These are phyloP conservation scores for Coniella lustricola DNA, from an alignment of 2,329 filamentous ascomycete species.

Conservation along the genomic window DNA sequence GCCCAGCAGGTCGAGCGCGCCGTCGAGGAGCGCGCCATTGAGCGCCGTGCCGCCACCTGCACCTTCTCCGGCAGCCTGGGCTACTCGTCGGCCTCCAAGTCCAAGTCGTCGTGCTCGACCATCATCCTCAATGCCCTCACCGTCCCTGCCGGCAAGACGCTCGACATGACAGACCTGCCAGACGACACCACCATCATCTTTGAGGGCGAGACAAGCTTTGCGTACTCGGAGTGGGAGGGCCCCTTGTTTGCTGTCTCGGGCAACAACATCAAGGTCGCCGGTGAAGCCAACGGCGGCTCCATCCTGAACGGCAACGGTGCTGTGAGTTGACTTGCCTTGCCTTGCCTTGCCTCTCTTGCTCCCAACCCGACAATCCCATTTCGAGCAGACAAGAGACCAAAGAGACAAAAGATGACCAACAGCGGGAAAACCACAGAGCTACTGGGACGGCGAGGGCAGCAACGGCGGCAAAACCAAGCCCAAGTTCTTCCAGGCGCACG, in stretches of 20 bases:
- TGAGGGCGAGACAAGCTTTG: slow-evolving; percentile 13
- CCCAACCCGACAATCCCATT: too few relatives aligned
- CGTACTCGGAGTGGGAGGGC: slow-evolving; percentile 57
- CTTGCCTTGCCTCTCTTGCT: too few relatives aligned
- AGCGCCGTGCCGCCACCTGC: slow-evolving; percentile 29
- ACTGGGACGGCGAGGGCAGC: slow-evolving; percentile 28
- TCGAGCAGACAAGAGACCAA: neutral
- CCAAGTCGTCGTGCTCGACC: slow-evolving; percentile 33
- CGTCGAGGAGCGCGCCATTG: slow-evolving; percentile 5
- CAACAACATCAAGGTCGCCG: slow-evolving; percentile 16
- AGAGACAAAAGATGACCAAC: neutral
- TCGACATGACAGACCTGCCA: slow-evolving; percentile 28
- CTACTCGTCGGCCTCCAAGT: slow-evolving; percentile 33
- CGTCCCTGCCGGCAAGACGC: slow-evolving; percentile 29
- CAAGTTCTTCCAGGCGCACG: slow-evolving; percentile 43
- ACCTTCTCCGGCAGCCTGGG: slow-evolving; percentile 45
- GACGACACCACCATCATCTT: slow-evolving; percentile 30
- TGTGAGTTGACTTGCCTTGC: neutral
- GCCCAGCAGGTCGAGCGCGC: slow-evolving; percentile 4
- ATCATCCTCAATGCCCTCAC: slow-evolving; percentile 31
- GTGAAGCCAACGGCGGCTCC: slow-evolving; percentile 21
- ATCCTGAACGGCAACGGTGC: slow-evolving; percentile 16
- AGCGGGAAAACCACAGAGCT: neutral
- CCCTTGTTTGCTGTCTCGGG: slow-evolving; percentile 29
- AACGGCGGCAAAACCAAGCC: slow-evolving; percentile 34